Percentiles rank a stretch among this genome's conserved stretches.
These are phyloP conservation scores for Tricholoma hemisulphureum DNA, from an alignment of 768 basidiomycete species.

Conservation along the genomic window DNA sequence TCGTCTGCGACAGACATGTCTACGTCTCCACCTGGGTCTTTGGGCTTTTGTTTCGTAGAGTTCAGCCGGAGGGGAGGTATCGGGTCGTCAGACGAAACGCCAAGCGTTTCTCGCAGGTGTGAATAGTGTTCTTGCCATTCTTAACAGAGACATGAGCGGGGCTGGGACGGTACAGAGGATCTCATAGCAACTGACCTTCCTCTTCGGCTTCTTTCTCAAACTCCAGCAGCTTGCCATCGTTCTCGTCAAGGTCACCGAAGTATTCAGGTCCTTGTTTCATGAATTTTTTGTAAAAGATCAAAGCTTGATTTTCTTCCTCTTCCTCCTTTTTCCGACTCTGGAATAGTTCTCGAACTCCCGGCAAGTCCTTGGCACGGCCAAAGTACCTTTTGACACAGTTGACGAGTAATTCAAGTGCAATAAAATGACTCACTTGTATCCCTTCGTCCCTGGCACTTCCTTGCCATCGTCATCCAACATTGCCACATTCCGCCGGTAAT, in stretches of 20 bases:
- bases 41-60: conserved; percentile 54
- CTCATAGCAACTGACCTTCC: conserved; percentile 49
- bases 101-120: conserved; percentile 53
- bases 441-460: conserved; percentile 94
- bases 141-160: conserved; percentile 22
- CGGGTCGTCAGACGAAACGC: conserved; percentile 49
- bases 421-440: conserved; percentile 75
- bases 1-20: conserved; percentile 36
- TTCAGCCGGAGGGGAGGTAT: conserved; percentile 43
- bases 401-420: not conserved
- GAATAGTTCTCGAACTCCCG: conserved; percentile 95
- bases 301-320: conserved; percentile 80
- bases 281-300: conserved; percentile 83
- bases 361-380: conserved; percentile 93
- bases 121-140: conserved; percentile 67
- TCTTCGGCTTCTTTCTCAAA: conserved; percentile 74
- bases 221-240: conserved; percentile 60
- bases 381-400: conserved; percentile 67
- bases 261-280: conserved; percentile 84
- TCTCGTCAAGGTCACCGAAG: conserved; percentile 90
- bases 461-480: conserved; percentile 95
- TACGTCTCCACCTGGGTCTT: conserved; percentile 43
- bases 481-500: conserved; percentile 89
- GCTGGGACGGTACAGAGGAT: not conserved
- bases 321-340: conserved; percentile 81